These are phyloP conservation scores for Williopsis jadinii DNA, from an alignment of 1,139 yeast species.

Conservation along the genomic window DNA sequence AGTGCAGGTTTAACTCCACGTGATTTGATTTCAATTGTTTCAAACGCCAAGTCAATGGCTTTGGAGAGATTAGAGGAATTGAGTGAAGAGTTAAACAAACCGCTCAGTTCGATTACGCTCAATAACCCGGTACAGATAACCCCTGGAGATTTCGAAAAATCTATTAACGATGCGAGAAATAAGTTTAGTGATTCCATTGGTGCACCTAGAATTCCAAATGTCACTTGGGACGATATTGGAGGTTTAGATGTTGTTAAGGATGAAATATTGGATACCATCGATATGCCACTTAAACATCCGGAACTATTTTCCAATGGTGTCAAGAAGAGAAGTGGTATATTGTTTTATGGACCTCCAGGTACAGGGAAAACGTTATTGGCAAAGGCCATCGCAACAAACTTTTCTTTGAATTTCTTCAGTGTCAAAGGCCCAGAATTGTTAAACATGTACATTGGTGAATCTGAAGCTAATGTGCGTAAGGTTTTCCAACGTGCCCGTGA, in stretches of 20 bases:
- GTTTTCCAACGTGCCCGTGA: conserved; percentile 93
- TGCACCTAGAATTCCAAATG: conserved; percentile 93
- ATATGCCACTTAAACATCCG: conserved; percentile 91
- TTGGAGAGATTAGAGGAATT: conserved; percentile 36
- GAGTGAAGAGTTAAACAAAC: conserved; percentile 18
- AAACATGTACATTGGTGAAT: conserved; percentile 97
- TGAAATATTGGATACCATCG: conserved; percentile 91
- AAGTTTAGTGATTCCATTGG: conserved; percentile 93
- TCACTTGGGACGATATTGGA: conserved; percentile 93
- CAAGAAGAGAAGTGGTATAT: conserved; percentile 87
- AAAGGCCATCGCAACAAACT: conserved; percentile 93
- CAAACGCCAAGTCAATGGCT: conserved; percentile 55
- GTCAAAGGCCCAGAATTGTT: conserved; percentile 94
- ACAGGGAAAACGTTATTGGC: conserved; percentile 94
- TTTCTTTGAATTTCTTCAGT: conserved; percentile 87
- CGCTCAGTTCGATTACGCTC: conserved; percentile 23
- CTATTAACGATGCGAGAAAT: conserved; percentile 77
- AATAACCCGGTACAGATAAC: conserved; percentile 52
- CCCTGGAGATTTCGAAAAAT: conserved; percentile 60
- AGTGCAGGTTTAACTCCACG: conserved; percentile 92
- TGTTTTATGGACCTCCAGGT: conserved; percentile 97
- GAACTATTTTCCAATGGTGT: conserved; percentile 82
- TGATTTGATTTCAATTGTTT: conserved; percentile 68
- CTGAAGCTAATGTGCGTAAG: conserved; percentile 92
- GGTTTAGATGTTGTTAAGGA: conserved; percentile 85